Base-by-base conservation (phyloP, 805 yeast species). In the Saccharomycopsis microspora region DNA sequence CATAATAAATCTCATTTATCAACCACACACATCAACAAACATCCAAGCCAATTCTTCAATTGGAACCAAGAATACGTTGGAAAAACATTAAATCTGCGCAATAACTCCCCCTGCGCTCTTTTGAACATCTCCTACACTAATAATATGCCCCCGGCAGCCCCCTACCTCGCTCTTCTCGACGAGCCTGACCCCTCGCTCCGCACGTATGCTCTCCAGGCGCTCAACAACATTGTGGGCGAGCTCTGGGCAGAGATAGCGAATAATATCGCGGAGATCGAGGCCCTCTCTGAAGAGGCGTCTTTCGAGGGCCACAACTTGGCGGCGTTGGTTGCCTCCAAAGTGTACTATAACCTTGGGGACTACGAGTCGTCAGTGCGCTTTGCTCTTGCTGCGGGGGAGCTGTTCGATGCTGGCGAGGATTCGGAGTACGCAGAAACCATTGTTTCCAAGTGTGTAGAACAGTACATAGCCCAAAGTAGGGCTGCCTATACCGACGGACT, bases 181-280 rank as follows among this genome's bases (percentile, higher is more conserved):
- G 99, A 93, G 67, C 72, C 79, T 5, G 97, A 93, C 62, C 67
- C 75, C 44, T 65, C 74, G 45, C 76, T 93, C 56, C 89, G 87
- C 64, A 71, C 82, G 35, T 85, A 86, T 61, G 98, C 97, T 19
- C 74, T 93, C 60, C 70, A 81, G 48, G 80, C 95, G 19, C 76
- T 93, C 55, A 85, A 88, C 61, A 74, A 69, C 31, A 75, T 84
- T 44, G 96, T 87, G 45, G 95, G 88, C 67, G 89, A 86, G 64
- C 73, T 87, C 50, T 93, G 98, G 98, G 87, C 98, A 3, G 97
- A 93, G 69, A 85, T 93, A 49, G 95, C 98, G 49, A 93, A 93
- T 66, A 80, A 76, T 59, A 77, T 93, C 52, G 71, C 85, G 32
- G 88, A 85, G 47, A 84, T 93, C 58, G 98, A 93, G 67, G 95